Evolutionary conservation across 495 filamentous ascomycete genomes (phyloP).

Genomic region (Annulohypoxylon stygium): DNA sequence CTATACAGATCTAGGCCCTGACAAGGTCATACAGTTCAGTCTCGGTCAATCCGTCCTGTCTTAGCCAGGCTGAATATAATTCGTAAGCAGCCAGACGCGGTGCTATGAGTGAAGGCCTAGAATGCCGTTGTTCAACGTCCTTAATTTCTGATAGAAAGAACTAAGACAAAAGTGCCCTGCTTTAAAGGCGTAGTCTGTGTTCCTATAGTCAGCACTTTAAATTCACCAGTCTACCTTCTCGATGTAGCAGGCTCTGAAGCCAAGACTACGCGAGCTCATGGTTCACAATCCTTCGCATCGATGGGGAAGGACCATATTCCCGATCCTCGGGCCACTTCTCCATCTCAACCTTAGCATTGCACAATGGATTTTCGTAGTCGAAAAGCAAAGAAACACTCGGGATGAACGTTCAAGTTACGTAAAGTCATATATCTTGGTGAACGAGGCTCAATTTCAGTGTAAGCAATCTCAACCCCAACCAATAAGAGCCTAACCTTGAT

Average conservation of each 20-base stretch:
- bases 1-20: neutral
- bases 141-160: neutral
- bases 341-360: neutral
- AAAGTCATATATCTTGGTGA: neutral
- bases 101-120: neutral
- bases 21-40: neutral
- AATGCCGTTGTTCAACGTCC: neutral
- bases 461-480: slow-evolving; percentile 1
- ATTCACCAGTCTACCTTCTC: slow-evolving; percentile 10
- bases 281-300: slow-evolving; percentile 20
- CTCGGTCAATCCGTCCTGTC: neutral
- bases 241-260: neutral
- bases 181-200: neutral
- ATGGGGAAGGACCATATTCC: neutral
- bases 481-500: neutral
- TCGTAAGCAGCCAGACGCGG: neutral
- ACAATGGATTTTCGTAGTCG: neutral
- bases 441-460: neutral
- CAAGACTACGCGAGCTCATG: slow-evolving; percentile 3
- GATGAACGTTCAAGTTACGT: neutral
- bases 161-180: slow-evolving; percentile 9
- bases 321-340: neutral
- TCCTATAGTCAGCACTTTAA: slow-evolving; percentile 10
- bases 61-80: neutral
- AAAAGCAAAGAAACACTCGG: neutral